Evolutionary conservation across 164 flowering plant genomes (phyloP).

Genomic region (Vitis labrusca): DNA sequence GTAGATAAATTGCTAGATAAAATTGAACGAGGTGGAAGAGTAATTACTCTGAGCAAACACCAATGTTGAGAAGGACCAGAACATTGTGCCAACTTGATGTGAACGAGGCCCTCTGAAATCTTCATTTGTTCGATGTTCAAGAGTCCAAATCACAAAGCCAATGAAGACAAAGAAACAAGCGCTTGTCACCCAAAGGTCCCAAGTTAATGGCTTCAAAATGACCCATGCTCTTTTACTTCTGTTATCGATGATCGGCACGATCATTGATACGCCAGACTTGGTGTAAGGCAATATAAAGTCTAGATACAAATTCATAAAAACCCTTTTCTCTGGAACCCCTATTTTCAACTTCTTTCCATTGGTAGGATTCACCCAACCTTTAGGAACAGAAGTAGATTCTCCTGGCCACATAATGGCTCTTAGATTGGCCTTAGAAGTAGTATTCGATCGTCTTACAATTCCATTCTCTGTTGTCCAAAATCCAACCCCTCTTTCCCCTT

Average conservation of each 20-base stretch:
- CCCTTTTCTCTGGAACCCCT: conserved; percentile 41
- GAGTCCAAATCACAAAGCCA: conserved; percentile 24
- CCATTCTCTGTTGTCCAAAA: conserved; percentile 37
- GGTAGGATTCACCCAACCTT: conserved; percentile 35
- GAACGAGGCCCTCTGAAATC: conserved; percentile 23
- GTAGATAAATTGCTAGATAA: too few species aligned
- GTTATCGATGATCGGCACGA: conserved; percentile 27
- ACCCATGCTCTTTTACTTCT: conserved; percentile 32
- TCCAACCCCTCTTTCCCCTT: conserved; percentile 31
- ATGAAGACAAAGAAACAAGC: conserved; percentile 31
- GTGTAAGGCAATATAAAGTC: conserved; percentile 41
- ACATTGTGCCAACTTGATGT: conserved; percentile 25
- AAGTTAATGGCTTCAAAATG: conserved; percentile 38
- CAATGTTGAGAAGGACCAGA: conserved; percentile 38
- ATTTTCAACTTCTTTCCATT: conserved; percentile 32
- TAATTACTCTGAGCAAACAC: conserved; percentile 27
- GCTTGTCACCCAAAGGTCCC: conserved; percentile 41
- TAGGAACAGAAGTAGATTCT: conserved; percentile 21
- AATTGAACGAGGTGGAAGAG: not conserved
- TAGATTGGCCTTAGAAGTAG: not conserved
- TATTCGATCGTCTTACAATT: conserved; percentile 10
- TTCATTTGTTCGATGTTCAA: conserved; percentile 26
- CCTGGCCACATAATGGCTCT: conserved; percentile 40
- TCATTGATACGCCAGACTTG: conserved; percentile 36
- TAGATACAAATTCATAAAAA: conserved; percentile 32